A percentile compares a stretch with the other conserved stretches of the same genome.
Evolutionary conservation across 441 rosid species (phyloP).

Genomic region (Bocquillonia castaneifolia): DNA sequence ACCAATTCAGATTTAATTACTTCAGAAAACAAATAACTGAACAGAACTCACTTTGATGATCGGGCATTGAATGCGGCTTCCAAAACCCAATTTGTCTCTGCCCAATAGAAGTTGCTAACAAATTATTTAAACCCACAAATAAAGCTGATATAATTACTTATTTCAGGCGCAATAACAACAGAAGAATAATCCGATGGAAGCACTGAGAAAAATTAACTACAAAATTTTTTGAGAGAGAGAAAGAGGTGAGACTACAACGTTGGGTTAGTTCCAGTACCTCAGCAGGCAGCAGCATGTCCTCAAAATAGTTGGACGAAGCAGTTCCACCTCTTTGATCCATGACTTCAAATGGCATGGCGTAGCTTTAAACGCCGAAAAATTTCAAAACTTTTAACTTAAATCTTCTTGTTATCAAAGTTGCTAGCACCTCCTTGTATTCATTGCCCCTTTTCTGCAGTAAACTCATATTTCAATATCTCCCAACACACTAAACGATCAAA

Average conservation of each 20-base stretch:
- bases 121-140: constrained; percentile 17
- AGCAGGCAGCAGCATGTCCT: constrained; percentile 39
- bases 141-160: constrained; percentile 9
- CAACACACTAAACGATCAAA: not conserved
- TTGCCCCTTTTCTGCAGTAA: constrained; percentile 28
- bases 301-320: constrained; percentile 45
- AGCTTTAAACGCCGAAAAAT: constrained; percentile 23
- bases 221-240: not conserved
- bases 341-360: constrained; percentile 54
- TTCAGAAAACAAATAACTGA: constrained; percentile 15
- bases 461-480: constrained; percentile 21
- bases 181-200: constrained; percentile 8
- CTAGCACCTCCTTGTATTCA: constrained; percentile 26
- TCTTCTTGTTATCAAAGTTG: constrained; percentile 9
- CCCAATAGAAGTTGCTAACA: constrained; percentile 30
- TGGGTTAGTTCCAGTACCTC: constrained; percentile 43
- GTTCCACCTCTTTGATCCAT: constrained; percentile 60
- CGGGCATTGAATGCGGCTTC: constrained; percentile 47
- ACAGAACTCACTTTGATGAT: constrained; percentile 50
- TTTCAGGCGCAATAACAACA: not conserved
- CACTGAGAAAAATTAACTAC: not conserved
- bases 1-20: constrained; percentile 11
- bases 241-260: not conserved
- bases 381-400: constrained; percentile 15
- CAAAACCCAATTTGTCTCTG: constrained; percentile 70